phyloP scores from a whole-genome alignment of 305 asterid genomes.

The Euphrasia arctica region DNA sequence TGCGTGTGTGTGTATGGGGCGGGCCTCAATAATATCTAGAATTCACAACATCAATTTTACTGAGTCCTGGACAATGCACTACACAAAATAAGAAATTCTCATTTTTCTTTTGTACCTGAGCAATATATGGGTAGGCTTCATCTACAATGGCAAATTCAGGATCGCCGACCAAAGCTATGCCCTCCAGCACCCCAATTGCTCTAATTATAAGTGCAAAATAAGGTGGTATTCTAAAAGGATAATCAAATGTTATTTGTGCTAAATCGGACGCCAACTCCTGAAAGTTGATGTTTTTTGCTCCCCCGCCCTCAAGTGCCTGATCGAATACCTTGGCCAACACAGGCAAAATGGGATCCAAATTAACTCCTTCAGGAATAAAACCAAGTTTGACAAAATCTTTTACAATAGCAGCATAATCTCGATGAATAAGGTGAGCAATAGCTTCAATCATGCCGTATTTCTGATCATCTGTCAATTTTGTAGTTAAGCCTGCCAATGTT shows the following conservation, averaged over 20 bases:
- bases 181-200: slow-evolving; percentile 98
- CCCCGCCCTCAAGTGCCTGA: slow-evolving; percentile 99
- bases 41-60: neutral
- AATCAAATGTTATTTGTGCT: slow-evolving; percentile 98
- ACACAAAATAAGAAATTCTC: neutral
- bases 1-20: neutral
- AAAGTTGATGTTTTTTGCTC: slow-evolving; percentile 91
- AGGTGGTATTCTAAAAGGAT: slow-evolving; percentile 96
- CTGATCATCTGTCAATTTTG: slow-evolving; percentile 94
- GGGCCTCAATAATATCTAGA: neutral
- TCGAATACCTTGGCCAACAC: slow-evolving; percentile 98
- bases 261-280: slow-evolving; percentile 97
- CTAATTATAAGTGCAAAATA: slow-evolving; percentile 96
- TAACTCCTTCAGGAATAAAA: slow-evolving; percentile 90
- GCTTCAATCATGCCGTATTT: slow-evolving; percentile 99
- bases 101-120: slow-evolving; percentile 66
- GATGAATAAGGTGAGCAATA: slow-evolving; percentile 96
- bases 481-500: slow-evolving; percentile 73
- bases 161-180: slow-evolving; percentile 97
- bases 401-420: slow-evolving; percentile 91
- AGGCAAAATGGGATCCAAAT: slow-evolving; percentile 90
- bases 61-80: slow-evolving; percentile 2
- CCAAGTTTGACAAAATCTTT: slow-evolving; percentile 95
- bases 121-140: slow-evolving; percentile 98
- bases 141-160: slow-evolving; percentile 97